Conservation (phyloP, 225 moss, liverwort and hornwort species). For the Antitrichia curtipendula region DNA sequence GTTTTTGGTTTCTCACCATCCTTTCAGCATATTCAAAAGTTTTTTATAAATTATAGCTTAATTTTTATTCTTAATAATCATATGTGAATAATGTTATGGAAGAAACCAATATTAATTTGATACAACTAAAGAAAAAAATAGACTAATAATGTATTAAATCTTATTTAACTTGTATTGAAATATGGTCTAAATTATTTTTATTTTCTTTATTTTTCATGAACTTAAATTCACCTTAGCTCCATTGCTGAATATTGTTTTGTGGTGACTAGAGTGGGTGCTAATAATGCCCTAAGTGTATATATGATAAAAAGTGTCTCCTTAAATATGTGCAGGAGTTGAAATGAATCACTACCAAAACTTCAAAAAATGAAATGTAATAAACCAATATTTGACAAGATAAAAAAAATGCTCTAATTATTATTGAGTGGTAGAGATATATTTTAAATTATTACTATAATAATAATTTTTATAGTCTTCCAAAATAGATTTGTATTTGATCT, state of each 20-base stretch:
- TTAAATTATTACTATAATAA: not conserved
- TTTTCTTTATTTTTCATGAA: not conserved
- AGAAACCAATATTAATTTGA: not conserved
- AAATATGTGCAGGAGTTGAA: not conserved
- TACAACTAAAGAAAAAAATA: not conserved
- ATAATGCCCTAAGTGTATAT: not conserved
- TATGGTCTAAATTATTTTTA: not conserved
- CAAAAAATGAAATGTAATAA: not conserved
- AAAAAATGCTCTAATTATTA: not conserved
- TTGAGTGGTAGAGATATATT: not conserved
- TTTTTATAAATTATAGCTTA: not conserved
- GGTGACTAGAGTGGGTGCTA: rapidly evolving
- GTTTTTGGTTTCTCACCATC: not conserved
- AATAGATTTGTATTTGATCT: not conserved
- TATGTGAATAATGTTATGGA: rapidly evolving
- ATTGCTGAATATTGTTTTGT: not conserved
- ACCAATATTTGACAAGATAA: not conserved
- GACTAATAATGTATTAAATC: not conserved
- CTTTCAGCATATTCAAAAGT: not conserved
- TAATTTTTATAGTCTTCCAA: not conserved
- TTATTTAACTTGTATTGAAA: not conserved
- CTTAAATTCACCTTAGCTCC: rapidly evolving
- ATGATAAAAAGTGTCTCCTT: not conserved
- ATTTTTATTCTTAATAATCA: not conserved
- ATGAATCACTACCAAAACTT: not conserved